Evolutionary conservation across 2,329 filamentous ascomycete species (phyloP), one percentile per base, ranked within the genome.

Genomic region (Chaetomium strumarium): DNA sequence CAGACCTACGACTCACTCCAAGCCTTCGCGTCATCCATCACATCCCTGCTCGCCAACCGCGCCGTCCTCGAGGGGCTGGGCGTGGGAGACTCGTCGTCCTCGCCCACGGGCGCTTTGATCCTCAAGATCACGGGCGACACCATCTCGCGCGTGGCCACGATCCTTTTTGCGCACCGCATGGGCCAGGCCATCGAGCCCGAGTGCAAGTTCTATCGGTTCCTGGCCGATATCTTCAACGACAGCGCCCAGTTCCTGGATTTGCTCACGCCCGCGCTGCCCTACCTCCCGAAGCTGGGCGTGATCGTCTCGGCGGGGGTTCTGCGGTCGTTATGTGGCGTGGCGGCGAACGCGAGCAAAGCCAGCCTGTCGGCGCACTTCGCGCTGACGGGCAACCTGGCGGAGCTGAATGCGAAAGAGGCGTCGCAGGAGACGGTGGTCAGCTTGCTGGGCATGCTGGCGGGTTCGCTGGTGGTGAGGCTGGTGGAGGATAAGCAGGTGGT

Each of bases 391-490:
- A 97, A 96, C 67, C 72, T 97, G 41, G 92, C 89, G 1, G 92
- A 97, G 68, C 76, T 99, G 52, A 97, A 96, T 70, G 91, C 92
- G 52, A 84, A 96, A 78, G 92, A 97, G 67, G 90, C 90, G 12
- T 95, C 88, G 59, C 93, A 97, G 71, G 93, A 97, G 70, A 97
- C 92, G 0, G 83, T 96, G 17, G 88, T 99, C 52, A 92, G 89
- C 2, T 75, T 97, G 24, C 57, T 96, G 33, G 93, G 93, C 2
- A 90, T 97, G 80, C 76, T 96, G 47, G 81, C 80, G 13, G 93
- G 93, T 1, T 93, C 85, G 44, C 55, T 95, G 2, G 83, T 96
- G 13, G 88, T 97, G 16, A 86, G 86, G 33, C 75, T 80, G 57
- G 81, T 96, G 19, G 81, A 86, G 47, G 82, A 84, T 45, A 82